Percentiles rank a stretch among this genome's conserved stretches.
These are phyloP conservation scores for Purshia tridentata DNA, from an alignment of 306 rosid species.

Conservation along the genomic window DNA sequence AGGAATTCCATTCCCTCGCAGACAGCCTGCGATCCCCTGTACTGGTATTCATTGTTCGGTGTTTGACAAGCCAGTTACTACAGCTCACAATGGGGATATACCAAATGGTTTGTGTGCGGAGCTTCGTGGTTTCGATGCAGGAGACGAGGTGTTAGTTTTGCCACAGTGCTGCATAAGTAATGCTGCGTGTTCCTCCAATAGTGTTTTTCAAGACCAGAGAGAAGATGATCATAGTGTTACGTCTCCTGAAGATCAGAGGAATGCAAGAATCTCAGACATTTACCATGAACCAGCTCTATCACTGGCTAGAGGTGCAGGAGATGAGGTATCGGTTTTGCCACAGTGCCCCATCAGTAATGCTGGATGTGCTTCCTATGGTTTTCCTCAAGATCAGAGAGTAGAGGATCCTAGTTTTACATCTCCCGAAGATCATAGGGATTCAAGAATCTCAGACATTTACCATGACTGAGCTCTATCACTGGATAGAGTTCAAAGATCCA, in stretches of 20 bases:
- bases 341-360: constrained; percentile 38
- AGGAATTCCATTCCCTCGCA: constrained; percentile 38
- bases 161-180: constrained; percentile 42
- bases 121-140: constrained; percentile 27
- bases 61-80: constrained; percentile 37
- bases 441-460: constrained; percentile 30
- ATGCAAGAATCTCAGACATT: constrained; percentile 27
- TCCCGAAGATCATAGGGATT: constrained; percentile 28
- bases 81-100: constrained; percentile 27
- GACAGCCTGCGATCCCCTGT: constrained; percentile 37
- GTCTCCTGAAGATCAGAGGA: constrained; percentile 33
- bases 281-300: constrained; percentile 57
- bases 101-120: constrained; percentile 35
- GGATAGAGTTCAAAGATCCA: constrained; percentile 81
- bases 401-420: constrained; percentile 28
- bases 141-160: constrained; percentile 32
- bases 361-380: constrained; percentile 41
- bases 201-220: constrained; percentile 33
- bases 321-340: constrained; percentile 33
- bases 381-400: constrained; percentile 42
- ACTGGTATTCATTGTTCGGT: constrained; percentile 33
- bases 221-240: constrained; percentile 33
- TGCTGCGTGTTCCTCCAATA: constrained; percentile 45
- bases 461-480: constrained; percentile 60
- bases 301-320: constrained; percentile 42